Evolutionary conservation across 495 filamentous ascomycete genomes (phyloP).

Genomic region (Sordaria brevicollis): DNA sequence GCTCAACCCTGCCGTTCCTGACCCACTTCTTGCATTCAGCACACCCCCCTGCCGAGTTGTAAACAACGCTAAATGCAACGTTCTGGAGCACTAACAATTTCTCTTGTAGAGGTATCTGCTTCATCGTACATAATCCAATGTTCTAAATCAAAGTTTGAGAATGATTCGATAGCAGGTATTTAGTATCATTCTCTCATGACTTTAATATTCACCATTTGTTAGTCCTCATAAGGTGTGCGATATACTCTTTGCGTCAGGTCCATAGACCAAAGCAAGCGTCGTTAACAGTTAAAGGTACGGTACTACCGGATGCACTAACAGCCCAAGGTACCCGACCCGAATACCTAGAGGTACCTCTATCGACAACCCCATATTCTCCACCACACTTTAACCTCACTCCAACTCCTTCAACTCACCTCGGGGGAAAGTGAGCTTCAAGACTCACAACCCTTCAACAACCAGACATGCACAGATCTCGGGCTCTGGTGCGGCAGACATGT

Average conservation of each 20-base stretch:
- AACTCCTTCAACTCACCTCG: neutral
- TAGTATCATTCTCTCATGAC: neutral
- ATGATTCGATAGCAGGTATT: neutral
- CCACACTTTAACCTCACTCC: neutral
- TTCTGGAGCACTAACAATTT: neutral
- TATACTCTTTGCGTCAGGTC: neutral
- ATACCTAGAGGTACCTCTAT: too few relatives aligned
- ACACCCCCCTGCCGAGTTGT: neutral
- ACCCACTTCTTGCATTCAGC: neutral
- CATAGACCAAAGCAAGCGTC: too few relatives aligned
- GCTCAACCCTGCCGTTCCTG: neutral
- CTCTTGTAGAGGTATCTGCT: neutral
- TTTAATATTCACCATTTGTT: neutral
- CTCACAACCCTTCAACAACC: neutral
- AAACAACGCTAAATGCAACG: neutral
- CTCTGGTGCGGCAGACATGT: neutral
- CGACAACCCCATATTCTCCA: neutral
- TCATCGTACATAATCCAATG: neutral
- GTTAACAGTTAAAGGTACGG: neutral
- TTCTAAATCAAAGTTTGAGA: neutral
- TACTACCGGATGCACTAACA: neutral
- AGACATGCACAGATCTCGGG: neutral
- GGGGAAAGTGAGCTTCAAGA: neutral
- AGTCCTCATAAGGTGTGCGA: fast-evolving
- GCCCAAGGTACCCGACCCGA: neutral